phyloP scores from a whole-genome alignment of 208 protist genomes.

The Trypanosoma theileri region DNA sequence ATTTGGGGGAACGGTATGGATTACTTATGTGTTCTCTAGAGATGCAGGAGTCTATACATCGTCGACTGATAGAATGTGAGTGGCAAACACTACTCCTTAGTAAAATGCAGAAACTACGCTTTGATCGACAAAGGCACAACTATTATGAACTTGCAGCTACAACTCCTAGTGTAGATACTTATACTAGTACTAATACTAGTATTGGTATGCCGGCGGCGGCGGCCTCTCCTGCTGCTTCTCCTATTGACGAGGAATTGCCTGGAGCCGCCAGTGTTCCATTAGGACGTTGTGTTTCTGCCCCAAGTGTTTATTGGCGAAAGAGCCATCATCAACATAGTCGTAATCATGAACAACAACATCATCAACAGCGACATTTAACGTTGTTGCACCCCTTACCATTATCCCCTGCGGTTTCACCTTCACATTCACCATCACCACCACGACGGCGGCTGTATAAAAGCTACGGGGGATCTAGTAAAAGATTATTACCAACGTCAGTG shows the following conservation, averaged over 20 bases:
- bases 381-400: neutral
- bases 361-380: neutral
- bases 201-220: neutral
- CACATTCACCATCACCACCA: too few species aligned
- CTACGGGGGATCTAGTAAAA: too few species aligned
- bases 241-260: neutral
- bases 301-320: neutral
- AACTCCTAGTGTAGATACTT: neutral
- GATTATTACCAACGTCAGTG: too few species aligned
- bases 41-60: slow-evolving; percentile 20
- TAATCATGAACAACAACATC: neutral
- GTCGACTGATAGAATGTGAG: slow-evolving; percentile 16
- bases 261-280: neutral
- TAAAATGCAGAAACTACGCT: slow-evolving; percentile 17
- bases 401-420: too few species aligned
- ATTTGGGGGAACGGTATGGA: slow-evolving; percentile 31
- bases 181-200: slow-evolving; percentile 1
- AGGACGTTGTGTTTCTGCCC: neutral
- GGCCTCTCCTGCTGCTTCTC: neutral
- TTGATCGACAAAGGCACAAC: neutral
- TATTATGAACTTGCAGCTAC: neutral
- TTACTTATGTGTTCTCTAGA: slow-evolving; percentile 21
- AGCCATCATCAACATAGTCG: neutral
- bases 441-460: too few species aligned
- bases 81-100: slow-evolving; percentile 7